Percentiles rank a stretch among this genome's conserved stretches.
These are phyloP conservation scores for Meredithiella fracta DNA, from an alignment of 2,329 filamentous ascomycete genomes.

Conservation along the genomic window DNA sequence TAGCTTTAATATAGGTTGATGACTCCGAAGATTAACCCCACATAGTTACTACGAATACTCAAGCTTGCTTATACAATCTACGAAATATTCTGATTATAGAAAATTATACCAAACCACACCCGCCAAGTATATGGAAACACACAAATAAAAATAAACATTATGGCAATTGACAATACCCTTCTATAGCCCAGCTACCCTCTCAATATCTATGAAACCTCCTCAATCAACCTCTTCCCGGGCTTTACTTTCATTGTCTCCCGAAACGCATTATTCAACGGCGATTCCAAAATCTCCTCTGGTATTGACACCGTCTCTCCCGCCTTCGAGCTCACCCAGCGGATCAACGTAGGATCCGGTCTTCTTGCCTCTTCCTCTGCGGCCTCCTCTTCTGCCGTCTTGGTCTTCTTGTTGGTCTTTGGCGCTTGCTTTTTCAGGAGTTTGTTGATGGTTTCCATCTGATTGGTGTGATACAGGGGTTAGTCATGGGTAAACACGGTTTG, in stretches of 20 bases:
- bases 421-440: constrained; percentile 76
- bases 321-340: constrained; percentile 55
- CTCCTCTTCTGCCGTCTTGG: constrained; percentile 21
- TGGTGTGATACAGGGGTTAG: neutral
- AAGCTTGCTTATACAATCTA: no score
- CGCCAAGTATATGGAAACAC: no score
- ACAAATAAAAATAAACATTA: no score
- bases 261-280: constrained; percentile 46
- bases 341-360: constrained; percentile 42
- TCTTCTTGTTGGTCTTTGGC: constrained; percentile 50
- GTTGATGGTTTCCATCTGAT: constrained; percentile 77
- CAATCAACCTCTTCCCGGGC: constrained; percentile 31
- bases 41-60: no score
- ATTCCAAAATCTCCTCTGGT: constrained; percentile 49
- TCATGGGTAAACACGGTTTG: neutral
- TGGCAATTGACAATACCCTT: no score
- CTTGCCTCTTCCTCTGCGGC: constrained; percentile 31
- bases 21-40: no score
- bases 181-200: no score
- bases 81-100: no score
- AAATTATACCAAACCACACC: no score
- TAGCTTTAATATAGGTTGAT: no score
- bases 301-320: constrained; percentile 47
- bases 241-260: constrained; percentile 15
- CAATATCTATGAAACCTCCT: constrained; percentile 34